phyloP scores from a whole-genome alignment of 2,329 filamentous ascomycete genomes.

The Cercospora sp. region DNA sequence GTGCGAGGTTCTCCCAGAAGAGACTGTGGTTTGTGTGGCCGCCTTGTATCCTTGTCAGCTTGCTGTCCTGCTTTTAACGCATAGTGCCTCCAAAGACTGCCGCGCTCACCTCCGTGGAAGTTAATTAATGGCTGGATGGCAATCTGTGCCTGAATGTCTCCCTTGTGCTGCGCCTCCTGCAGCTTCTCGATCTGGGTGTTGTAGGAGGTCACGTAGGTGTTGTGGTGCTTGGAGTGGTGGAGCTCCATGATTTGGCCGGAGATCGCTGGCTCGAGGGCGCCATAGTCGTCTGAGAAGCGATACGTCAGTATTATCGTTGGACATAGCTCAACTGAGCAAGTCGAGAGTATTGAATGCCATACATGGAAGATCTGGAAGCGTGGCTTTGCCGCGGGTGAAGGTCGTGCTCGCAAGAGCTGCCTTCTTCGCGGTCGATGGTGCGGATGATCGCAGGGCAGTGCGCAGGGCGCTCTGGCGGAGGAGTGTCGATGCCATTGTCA shows the following conservation, averaged over 20 bases:
- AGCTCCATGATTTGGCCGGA: conserved; percentile 95
- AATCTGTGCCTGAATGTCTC: conserved; percentile 57
- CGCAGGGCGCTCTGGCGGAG: conserved; percentile 71
- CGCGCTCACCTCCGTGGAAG: conserved; percentile 63
- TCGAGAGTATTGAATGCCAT: too few relatives aligned
- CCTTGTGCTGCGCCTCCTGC: conserved; percentile 56
- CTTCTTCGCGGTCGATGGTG: conserved; percentile 60
- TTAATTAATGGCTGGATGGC: conserved; percentile 61
- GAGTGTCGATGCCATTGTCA: conserved; percentile 70
- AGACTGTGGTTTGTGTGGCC: conserved; percentile 68
- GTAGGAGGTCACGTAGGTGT: conserved; percentile 88
- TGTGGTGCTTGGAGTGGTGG: conserved; percentile 91
- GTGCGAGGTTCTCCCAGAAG: conserved; percentile 71
- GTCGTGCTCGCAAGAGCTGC: conserved; percentile 69
- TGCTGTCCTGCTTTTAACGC: too few relatives aligned
- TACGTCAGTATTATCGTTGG: too few relatives aligned
- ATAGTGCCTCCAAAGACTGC: too few relatives aligned
- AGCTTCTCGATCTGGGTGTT: conserved; percentile 77
- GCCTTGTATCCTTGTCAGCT: conserved; percentile 37
- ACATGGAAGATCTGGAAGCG: conserved; percentile 85
- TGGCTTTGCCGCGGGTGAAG: conserved; percentile 85
- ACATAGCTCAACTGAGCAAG: too few relatives aligned
- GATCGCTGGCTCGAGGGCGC: conserved; percentile 81
- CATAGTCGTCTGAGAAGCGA: conserved; percentile 80
- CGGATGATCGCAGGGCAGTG: conserved; percentile 68